Evolutionary conservation across 1,139 yeast species (phyloP).

Genomic region (Lodderomyces jiufengensis): DNA sequence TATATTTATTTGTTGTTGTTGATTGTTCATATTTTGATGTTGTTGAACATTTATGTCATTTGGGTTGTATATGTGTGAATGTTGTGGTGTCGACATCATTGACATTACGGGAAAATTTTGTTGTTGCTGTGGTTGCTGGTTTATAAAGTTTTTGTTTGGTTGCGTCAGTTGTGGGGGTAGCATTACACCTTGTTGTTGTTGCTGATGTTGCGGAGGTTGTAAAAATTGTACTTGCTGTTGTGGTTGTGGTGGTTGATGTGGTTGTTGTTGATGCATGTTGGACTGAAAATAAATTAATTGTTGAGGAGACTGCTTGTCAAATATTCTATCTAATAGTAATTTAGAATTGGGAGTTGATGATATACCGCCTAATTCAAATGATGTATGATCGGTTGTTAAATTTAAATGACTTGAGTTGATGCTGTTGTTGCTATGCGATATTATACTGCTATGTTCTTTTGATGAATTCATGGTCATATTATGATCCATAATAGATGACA

Average conservation of each 20-base stretch:
- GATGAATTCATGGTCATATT: constrained; percentile 19
- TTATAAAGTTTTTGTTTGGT: neutral
- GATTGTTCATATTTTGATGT: neutral
- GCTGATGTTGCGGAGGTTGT: constrained; percentile 14
- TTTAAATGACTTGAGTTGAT: constrained; percentile 23
- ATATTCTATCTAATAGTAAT: constrained; percentile 37
- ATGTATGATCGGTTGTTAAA: constrained; percentile 28
- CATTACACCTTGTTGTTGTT: neutral
- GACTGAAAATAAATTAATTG: constrained; percentile 1
- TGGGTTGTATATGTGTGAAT: constrained; percentile 12
- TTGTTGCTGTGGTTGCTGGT: constrained; percentile 4
- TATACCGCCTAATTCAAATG: constrained; percentile 32
- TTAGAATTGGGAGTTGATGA: constrained; percentile 45
- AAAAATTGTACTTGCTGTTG: constrained; percentile 11
- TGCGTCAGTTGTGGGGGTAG: constrained; percentile 1
- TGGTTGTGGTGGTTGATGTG: constrained; percentile 15
- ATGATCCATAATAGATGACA: constrained; percentile 9
- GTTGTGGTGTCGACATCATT: constrained; percentile 49
- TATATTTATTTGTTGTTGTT: neutral
- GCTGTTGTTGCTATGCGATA: constrained; percentile 14
- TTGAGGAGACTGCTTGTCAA: constrained; percentile 39
- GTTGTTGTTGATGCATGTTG: constrained; percentile 9
- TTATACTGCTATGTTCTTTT: constrained; percentile 20
- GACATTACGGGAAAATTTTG: constrained; percentile 19
- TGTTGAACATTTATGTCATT: constrained; percentile 2